Evolutionary conservation across 495 filamentous ascomycete species (phyloP), one percentile per base, ranked within the genome.

Genomic region (Xylaria acuta): DNA sequence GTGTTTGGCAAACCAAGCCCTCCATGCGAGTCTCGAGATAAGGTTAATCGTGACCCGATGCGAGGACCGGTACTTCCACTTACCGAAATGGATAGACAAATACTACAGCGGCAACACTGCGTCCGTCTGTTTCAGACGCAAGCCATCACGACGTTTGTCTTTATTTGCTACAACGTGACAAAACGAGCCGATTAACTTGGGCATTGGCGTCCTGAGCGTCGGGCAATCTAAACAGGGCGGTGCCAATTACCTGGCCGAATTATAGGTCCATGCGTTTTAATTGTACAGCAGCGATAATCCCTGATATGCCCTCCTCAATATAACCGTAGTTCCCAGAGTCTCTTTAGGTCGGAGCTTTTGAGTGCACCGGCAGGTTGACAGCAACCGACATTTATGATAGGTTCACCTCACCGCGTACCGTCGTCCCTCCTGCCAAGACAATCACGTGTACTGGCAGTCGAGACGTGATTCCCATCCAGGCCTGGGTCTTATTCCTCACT

Each of bases 181-280:
- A n/a, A n/a, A n/a, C n/a, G n/a, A n/a, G n/a, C n/a, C n/a, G n/a
- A n/a, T n/a, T n/a, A 43, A 4, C 38, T 36, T 64, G 38, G 60
- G n/a, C 60, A 64, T 41, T 20, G 4, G n/a, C 5, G 62, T 47
- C 62, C 25, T 12, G 14, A 47, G 62, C 54, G 54, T 59, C 2
- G 54, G 20, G 16, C 8, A 36, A 59, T 59, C 5, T 38, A 41
- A 63, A 41, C n/a, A 63, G 36, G 59, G 34, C 6, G 20, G 18
- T 14, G 18, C 11, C 41, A 14, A 41, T 22, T 41, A 41, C 36
- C 12, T 63, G 34, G 20, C 22, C n/a, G 36, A 41, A 38, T 38
- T 41, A 63, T 63, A 63, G 59, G 36, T 27, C 59, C 36, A 41
- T 63, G 59, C n/a, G 36, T 63, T 41, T 38, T 25, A 63, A 41